Evolutionary conservation across 306 rosid genomes (phyloP), one percentile per base, ranked within the genome.

Genomic region (Prunus salicina): DNA sequence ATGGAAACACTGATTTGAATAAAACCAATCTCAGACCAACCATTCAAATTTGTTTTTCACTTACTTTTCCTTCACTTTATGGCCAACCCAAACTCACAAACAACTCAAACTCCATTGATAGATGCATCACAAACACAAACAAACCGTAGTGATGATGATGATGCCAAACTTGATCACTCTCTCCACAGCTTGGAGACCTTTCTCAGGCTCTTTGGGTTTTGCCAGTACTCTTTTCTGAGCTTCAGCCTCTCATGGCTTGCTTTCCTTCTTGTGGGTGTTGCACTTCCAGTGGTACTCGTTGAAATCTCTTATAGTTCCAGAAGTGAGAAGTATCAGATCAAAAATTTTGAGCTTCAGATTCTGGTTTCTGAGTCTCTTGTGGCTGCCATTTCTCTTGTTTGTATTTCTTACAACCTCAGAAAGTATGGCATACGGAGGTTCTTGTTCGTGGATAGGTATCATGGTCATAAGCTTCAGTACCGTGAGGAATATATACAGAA

Each of bases 341-440:
- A 68, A 69, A 80, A 57, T 22, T 84, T 84, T 15, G 90, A 84
- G 82, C 71, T 84, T 47, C 80, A 83, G 52, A 79, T 81, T 58
- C 76, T 86, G 14, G 67, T 72, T n/a, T 81, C 86, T 16, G 76
- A 76, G 58, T 66, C 84, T 53, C 79, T 82, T 25, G 75, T 73
- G n/a, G 90, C 87, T 2, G 86, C 86, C 68, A 73, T 76, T 58
- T 86, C 90, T 76, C 62, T 86, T 61, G 74, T 81, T 13, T 86
- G 84, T 41, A 76, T 81, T n/a, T 86, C 90, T 72, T 82, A 64
- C 70, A 81, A 81, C 52, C 79, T 86, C 20, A 67, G 90, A 67
- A 86, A 86, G 82, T 84, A 86, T 72, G 90, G 90, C 5, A 12
- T 81, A 3, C 64, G 77, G 72, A 86, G 67, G 76, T 84, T 86